Evolutionary conservation across 345 rosid species (phyloP).

Genomic region (Sisymbrium irio): DNA sequence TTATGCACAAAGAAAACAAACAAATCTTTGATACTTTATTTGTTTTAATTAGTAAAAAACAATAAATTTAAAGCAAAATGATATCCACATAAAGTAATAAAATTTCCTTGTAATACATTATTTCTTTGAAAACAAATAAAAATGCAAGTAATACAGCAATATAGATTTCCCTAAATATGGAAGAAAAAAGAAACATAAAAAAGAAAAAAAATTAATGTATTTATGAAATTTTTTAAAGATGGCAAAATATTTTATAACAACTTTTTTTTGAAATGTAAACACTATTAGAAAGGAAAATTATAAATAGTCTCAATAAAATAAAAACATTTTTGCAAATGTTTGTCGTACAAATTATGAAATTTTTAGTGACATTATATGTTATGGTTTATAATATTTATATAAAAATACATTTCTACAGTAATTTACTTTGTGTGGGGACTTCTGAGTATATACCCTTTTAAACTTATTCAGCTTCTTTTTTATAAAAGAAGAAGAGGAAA

Average conservation of each 20-base stretch:
- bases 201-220: neutral
- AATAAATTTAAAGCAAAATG: neutral
- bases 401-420: no score
- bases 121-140: neutral
- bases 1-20: neutral
- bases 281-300: neutral
- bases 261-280: neutral
- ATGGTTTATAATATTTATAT: no score
- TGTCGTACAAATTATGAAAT: no score
- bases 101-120: neutral
- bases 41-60: neutral
- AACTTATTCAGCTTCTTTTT: no score
- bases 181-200: neutral
- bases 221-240: neutral
- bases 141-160: neutral
- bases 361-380: no score
- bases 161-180: neutral
- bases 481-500: no score
- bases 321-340: no score
- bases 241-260: neutral
- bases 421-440: no score
- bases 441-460: no score
- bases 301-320: no score
- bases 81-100: neutral
- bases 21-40: neutral